Conservation (phyloP, 495 filamentous ascomycete species). For the Tuber aestivum region DNA sequence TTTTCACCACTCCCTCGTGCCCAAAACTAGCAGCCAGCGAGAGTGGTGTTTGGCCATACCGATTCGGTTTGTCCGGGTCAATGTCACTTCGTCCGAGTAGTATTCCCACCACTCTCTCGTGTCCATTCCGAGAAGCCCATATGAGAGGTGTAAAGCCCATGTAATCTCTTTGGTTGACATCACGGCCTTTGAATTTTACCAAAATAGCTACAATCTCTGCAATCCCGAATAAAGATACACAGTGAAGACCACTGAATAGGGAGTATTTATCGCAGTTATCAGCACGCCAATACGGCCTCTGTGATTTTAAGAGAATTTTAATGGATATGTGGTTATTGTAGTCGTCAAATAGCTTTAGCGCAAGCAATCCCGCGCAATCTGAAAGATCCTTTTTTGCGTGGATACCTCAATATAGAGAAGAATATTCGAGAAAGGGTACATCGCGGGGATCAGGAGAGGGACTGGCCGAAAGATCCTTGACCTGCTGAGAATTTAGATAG, state of each 20-base stretch:
- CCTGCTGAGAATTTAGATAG: no score
- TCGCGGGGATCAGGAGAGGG: no score
- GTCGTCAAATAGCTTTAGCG: neutral
- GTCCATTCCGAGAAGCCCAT: neutral
- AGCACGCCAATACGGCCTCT: neutral
- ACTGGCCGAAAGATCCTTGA: no score
- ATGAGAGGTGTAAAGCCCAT: neutral
- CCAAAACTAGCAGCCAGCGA: no score
- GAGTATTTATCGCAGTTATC: neutral
- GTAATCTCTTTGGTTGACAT: no score
- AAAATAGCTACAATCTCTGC: neutral
- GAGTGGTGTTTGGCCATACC: no score
- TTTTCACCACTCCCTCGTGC: no score
- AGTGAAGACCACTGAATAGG: neutral
- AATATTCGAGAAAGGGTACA: no score
- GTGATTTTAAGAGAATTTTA: neutral
- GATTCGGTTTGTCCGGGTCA: no score
- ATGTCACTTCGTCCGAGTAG: no score
- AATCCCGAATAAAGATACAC: neutral
- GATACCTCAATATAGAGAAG: no score
- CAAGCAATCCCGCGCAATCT: neutral
- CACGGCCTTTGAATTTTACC: neutral
- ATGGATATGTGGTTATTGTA: neutral
- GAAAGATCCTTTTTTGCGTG: neutral
- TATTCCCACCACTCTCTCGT: no score